Conservation (phyloP, 768 basidiomycete genomes). For the Collybia mongolica region DNA sequence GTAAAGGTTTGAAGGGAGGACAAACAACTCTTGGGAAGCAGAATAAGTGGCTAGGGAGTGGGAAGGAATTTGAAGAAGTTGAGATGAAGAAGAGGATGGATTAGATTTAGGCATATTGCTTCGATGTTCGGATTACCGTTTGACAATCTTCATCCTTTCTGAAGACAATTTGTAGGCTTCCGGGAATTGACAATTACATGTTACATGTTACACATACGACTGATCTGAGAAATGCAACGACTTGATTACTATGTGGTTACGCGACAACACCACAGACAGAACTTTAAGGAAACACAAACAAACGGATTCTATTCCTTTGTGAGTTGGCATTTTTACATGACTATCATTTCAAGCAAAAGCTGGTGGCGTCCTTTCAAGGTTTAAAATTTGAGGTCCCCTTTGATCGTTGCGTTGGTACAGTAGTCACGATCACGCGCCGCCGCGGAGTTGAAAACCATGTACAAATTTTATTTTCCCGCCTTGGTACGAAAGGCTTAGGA, state of each 20-base stretch:
- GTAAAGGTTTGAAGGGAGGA: conserved; percentile 58
- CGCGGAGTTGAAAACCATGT: conserved; percentile 26
- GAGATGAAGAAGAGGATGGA: conserved; percentile 83
- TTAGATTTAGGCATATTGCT: conserved; percentile 25
- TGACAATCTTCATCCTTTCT: not conserved
- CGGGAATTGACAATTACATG: too few species aligned
- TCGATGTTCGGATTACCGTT: not conserved
- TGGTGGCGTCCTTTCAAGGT: too few species aligned
- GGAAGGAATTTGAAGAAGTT: conserved; percentile 59
- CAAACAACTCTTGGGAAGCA: conserved; percentile 31
- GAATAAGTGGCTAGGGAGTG: conserved; percentile 34
- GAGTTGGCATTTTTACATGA: too few species aligned
- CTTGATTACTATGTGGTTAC: too few species aligned
- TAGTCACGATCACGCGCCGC: conserved; percentile 9
- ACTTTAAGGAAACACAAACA: too few species aligned
- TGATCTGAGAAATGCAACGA: too few species aligned
- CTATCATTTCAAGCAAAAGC: too few species aligned
- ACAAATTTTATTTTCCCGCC: conserved; percentile 21
- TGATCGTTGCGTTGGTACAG: too few species aligned
- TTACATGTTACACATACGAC: too few species aligned
- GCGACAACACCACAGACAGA: too few species aligned
- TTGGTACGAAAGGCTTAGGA: not conserved
- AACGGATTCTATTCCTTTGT: too few species aligned
- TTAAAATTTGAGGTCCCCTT: too few species aligned
- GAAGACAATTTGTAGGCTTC: not conserved